These are phyloP conservation scores for Tulasnella sp. DNA, from an alignment of 768 basidiomycete genomes.

Conservation along the genomic window DNA sequence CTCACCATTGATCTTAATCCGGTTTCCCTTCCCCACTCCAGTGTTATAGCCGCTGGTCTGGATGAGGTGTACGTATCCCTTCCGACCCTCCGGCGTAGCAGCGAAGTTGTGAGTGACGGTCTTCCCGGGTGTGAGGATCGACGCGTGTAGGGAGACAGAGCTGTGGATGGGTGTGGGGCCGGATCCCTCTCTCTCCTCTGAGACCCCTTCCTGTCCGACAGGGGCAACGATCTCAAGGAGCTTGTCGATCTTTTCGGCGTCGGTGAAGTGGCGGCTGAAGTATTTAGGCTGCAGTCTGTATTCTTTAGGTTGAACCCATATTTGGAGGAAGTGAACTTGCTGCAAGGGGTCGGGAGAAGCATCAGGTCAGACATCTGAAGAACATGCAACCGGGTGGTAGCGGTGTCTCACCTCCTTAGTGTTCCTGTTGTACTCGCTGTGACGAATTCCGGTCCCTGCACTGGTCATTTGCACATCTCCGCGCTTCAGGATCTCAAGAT, in stretches of 20 bases:
- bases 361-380: too few species aligned
- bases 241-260: slow-evolving; percentile 68
- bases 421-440: slow-evolving; percentile 55
- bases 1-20: slow-evolving; percentile 13
- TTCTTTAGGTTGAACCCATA: slow-evolving; percentile 49
- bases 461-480: slow-evolving; percentile 89
- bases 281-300: slow-evolving; percentile 58
- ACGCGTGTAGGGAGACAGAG: slow-evolving; percentile 59
- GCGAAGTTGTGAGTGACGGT: slow-evolving; percentile 44
- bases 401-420: too few species aligned
- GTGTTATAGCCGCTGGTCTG: slow-evolving; percentile 77
- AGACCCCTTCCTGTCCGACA: slow-evolving; percentile 45
- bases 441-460: slow-evolving; percentile 83
- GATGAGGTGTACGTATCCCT: slow-evolving; percentile 77
- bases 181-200: slow-evolving; percentile 46
- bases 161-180: slow-evolving; percentile 80
- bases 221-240: slow-evolving; percentile 74
- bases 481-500: slow-evolving; percentile 76
- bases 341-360: too few species aligned
- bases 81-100: slow-evolving; percentile 31
- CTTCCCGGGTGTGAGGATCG: slow-evolving; percentile 49
- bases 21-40: slow-evolving; percentile 38
- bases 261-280: slow-evolving; percentile 75
- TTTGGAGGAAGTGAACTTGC: slow-evolving; percentile 51
- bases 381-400: too few species aligned